These are phyloP conservation scores for Neostapfia colusana DNA, from an alignment of 176 grass and related monocot species.

Conservation along the genomic window DNA sequence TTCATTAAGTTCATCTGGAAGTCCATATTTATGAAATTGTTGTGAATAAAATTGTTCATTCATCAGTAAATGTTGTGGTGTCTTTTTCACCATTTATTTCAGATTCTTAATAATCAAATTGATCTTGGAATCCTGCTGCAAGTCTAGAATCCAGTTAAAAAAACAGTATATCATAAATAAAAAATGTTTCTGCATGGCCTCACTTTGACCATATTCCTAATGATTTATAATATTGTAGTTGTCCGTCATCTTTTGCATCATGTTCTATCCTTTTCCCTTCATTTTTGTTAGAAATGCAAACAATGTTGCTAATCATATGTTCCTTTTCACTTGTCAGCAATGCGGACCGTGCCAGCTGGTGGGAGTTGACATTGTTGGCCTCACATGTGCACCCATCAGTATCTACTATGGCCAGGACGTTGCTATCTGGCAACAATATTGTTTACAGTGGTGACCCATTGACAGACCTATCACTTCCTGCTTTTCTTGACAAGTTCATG, in stretches of 20 bases:
- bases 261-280: not conserved
- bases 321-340: conserved; percentile 54
- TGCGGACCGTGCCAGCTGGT: conserved; percentile 76
- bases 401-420: conserved; percentile 80
- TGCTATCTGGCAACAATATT: conserved; percentile 85
- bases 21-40: not conserved
- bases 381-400: conserved; percentile 94
- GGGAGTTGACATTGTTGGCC: conserved; percentile 75
- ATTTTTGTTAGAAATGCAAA: conserved; percentile 16
- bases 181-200: not conserved
- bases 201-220: not conserved
- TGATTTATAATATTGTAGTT: not conserved
- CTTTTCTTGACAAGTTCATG: conserved; percentile 97
- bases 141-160: conserved; percentile 5
- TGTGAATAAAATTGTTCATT: not conserved
- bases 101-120: not conserved
- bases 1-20: not conserved
- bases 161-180: not conserved
- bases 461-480: conserved; percentile 69
- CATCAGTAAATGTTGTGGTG: not conserved
- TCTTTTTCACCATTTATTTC: not conserved
- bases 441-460: conserved; percentile 91
- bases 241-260: not conserved
- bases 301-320: conserved; percentile 21
- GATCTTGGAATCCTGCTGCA: not conserved